Evolutionary conservation across 169 alveolate species (phyloP), one percentile per base, ranked within the genome.

Genomic region (Plasmodium vinckei): DNA sequence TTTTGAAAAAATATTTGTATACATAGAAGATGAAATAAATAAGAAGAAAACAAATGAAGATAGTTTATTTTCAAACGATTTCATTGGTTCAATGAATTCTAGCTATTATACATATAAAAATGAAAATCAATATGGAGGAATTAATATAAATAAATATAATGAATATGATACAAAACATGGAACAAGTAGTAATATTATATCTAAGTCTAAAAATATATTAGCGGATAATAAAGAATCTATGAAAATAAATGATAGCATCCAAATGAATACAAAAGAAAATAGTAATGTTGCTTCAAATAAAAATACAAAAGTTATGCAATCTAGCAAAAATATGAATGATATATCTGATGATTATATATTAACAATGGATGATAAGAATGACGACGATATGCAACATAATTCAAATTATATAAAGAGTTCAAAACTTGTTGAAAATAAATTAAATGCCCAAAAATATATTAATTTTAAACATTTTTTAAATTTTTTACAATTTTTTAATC

Each of bases 401-500:
- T 44, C 60, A 21, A 70, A 68, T 46, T 86, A 86, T 60, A 86
- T 86, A 19, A 56, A 73, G 71, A 86, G 71, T 54, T 86, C 91
- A 21, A 68, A 86, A 70, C 57, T 71, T 23, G 87, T 86, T 27
- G 33, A 70, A 27, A 69, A 86, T 63, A 86, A 86, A 49, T 42
- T 86, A 9, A 71, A 86, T 53, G 71, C 71, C 17, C 87, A 86
- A 53, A 86, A 70, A 63, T 86, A 70, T 47, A 69, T 86, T 12
- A 86, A 86, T 60, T 86, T 86, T 60, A 86, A 86, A 53, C 91
- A 86, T 64, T 86, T 86, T 44, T 51, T 56, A 39, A 69, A 71
- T 39, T 86, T 86, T 63, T 71, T 86, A 46, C 72, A 69, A 70
- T 57, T 70, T 46, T 86, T 86, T 47, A 60, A 86, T 47, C 33